These are phyloP conservation scores for Kazachstania bromeliacearum DNA, from an alignment of 805 yeast genomes.

Conservation along the genomic window DNA sequence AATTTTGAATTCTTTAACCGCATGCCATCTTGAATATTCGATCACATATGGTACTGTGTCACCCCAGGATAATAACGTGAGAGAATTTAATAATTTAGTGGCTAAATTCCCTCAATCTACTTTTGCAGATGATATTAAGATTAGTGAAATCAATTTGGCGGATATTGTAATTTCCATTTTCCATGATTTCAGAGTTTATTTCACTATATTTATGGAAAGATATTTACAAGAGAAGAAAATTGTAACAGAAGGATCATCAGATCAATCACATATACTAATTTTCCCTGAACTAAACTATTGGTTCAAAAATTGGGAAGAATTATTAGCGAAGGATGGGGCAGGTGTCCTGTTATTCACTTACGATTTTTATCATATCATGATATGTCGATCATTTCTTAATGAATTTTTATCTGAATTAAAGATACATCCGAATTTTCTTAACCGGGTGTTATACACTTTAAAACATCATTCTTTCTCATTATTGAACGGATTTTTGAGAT, in stretches of 20 bases:
- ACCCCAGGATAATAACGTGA: conserved; percentile 19
- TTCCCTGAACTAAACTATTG: conserved; percentile 37
- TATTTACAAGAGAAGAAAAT: conserved; percentile 2
- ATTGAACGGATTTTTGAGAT: conserved; percentile 35
- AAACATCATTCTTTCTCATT: conserved; percentile 38
- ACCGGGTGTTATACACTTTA: conserved; percentile 33
- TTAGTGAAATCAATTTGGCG: conserved; percentile 40
- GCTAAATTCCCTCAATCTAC: conserved; percentile 42
- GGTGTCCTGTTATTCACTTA: conserved; percentile 40
- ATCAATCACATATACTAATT: conserved; percentile 1
- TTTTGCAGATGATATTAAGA: conserved; percentile 46
- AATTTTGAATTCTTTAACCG: conserved; percentile 43
- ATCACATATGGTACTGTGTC: conserved; percentile 37
- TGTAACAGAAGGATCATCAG: conserved; percentile 1
- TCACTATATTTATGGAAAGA: conserved; percentile 11
- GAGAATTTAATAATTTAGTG: conserved; percentile 35
- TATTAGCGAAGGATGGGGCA: conserved; percentile 40
- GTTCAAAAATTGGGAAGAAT: conserved; percentile 37
- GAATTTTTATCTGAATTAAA: conserved; percentile 24
- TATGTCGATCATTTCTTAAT: conserved; percentile 28
- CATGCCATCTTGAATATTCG: conserved; percentile 43
- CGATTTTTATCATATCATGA: conserved; percentile 40
- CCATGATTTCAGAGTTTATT: conserved; percentile 22
- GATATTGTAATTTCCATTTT: conserved; percentile 25
- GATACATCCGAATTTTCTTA: conserved; percentile 18